phyloP scores from a whole-genome alignment of 768 basidiomycete species.

The Hydnum rufescens region DNA sequence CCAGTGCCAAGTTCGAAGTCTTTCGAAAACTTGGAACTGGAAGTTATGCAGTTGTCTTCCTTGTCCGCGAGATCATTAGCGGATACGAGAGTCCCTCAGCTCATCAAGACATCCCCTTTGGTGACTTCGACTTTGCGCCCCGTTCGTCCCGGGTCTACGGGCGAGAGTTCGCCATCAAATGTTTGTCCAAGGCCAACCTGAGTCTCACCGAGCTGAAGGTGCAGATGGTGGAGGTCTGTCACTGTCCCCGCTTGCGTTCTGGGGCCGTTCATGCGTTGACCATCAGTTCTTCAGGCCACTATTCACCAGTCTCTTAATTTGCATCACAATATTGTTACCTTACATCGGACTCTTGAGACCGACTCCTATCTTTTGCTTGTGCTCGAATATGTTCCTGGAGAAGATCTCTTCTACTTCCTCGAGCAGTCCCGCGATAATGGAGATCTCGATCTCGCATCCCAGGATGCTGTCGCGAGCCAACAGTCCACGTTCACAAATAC shows the following conservation, averaged over 20 bases:
- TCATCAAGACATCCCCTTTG: not conserved
- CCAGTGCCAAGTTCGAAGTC: conserved; percentile 49
- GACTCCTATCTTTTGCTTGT: conserved; percentile 78
- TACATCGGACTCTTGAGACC: conserved; percentile 86
- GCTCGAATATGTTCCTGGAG: conserved; percentile 88
- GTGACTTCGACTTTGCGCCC: conserved; percentile 3
- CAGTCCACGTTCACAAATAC: conserved; percentile 23
- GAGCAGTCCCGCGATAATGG: conserved; percentile 80
- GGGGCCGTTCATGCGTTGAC: not conserved
- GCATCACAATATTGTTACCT: conserved; percentile 88
- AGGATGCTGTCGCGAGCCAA: no score
- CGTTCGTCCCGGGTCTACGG: conserved; percentile 30
- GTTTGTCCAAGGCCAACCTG: conserved; percentile 84
- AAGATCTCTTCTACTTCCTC: conserved; percentile 95
- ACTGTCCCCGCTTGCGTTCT: not conserved
- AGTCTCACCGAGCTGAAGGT: conserved; percentile 70
- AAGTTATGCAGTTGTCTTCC: conserved; percentile 86
- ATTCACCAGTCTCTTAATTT: conserved; percentile 83
- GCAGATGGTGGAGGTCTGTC: conserved; percentile 72
- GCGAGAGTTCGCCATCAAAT: conserved; percentile 85
- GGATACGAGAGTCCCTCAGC: not conserved
- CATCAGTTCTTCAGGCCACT: conserved; percentile 36
- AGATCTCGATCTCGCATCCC: not conserved
- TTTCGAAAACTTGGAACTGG: conserved; percentile 72
- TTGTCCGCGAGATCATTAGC: conserved; percentile 49